phyloP scores from a whole-genome alignment of 2,329 filamentous ascomycete species.

The Xylariaceae sp. region DNA sequence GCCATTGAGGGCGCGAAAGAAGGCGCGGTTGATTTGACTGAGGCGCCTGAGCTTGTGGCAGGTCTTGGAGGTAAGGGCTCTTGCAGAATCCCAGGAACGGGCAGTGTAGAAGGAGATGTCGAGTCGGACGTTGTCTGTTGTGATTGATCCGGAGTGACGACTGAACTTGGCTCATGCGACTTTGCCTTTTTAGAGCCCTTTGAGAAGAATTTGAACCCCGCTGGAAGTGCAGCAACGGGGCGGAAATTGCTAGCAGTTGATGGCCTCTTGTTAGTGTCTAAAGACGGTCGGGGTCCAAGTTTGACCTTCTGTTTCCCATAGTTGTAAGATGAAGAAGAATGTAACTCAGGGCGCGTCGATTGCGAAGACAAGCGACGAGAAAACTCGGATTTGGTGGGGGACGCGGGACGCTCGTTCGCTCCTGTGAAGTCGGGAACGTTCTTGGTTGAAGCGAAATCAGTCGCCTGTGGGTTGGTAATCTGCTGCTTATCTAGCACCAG shows the following conservation, averaged over 20 bases:
- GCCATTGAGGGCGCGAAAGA: slow-evolving; percentile 42
- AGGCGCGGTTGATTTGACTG: slow-evolving; percentile 40
- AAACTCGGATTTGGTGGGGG: slow-evolving; percentile 42
- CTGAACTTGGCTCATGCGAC: slow-evolving; percentile 29
- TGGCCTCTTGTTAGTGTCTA: slow-evolving; percentile 60
- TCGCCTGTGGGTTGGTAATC: slow-evolving; percentile 48
- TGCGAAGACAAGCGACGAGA: slow-evolving; percentile 50
- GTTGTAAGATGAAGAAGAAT: slow-evolving; percentile 47
- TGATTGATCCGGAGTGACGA: slow-evolving; percentile 32
- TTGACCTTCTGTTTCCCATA: slow-evolving; percentile 78
- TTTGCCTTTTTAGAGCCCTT: slow-evolving; percentile 56
- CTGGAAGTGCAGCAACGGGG: slow-evolving; percentile 75
- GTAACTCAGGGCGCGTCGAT: slow-evolving; percentile 50
- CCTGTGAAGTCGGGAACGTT: slow-evolving; percentile 54
- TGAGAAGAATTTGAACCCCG: slow-evolving; percentile 67
- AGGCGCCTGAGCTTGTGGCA: slow-evolving; percentile 44
- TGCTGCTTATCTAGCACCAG: slow-evolving; percentile 53
- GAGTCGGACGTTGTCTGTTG: slow-evolving; percentile 38
- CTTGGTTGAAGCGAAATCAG: slow-evolving; percentile 48
- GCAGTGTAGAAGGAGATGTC: slow-evolving; percentile 35
- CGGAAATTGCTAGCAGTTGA: slow-evolving; percentile 62
- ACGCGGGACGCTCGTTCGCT: slow-evolving; percentile 39
- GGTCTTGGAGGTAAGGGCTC: slow-evolving; percentile 38
- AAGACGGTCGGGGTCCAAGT: slow-evolving; percentile 78
- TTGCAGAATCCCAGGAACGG: slow-evolving; percentile 33